These are phyloP conservation scores for Rhodocollybia butyracea DNA, from an alignment of 768 basidiomycete genomes.

Conservation along the genomic window DNA sequence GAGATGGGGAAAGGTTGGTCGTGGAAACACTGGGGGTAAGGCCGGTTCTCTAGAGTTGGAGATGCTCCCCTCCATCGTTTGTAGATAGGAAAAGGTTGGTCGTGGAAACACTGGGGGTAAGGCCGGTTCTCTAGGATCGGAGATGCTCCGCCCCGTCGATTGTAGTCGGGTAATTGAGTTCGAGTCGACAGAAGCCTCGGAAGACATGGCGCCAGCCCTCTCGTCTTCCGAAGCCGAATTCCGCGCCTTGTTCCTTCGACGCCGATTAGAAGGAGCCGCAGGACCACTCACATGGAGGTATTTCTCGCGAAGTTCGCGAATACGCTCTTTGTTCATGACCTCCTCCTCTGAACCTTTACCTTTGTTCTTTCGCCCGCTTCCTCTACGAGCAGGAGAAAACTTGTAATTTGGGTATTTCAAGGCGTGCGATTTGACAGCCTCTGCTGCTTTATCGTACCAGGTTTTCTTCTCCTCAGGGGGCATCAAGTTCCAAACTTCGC, in stretches of 20 bases:
- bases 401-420: constrained; percentile 57
- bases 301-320: constrained; percentile 31
- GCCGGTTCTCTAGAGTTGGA: background rate
- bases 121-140: background rate
- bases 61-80: background rate
- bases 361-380: constrained; percentile 21
- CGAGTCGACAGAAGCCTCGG: background rate
- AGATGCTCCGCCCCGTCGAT: background rate
- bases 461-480: constrained; percentile 39
- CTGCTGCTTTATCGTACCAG: constrained; percentile 46
- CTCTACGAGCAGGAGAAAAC: constrained; percentile 47
- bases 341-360: background rate
- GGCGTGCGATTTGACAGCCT: constrained; percentile 45
- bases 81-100: no score
- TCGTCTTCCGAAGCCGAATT: constrained; percentile 14
- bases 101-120: background rate
- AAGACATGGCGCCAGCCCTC: background rate
- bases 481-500: constrained; percentile 63
- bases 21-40: background rate
- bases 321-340: constrained; percentile 19
- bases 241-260: constrained; percentile 26
- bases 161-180: background rate
- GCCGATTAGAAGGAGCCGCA: constrained; percentile 31
- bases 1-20: background rate
- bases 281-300: constrained; percentile 30